These are phyloP conservation scores for Bipolaris oryzae DNA, from an alignment of 2,329 filamentous ascomycete species.

Conservation along the genomic window DNA sequence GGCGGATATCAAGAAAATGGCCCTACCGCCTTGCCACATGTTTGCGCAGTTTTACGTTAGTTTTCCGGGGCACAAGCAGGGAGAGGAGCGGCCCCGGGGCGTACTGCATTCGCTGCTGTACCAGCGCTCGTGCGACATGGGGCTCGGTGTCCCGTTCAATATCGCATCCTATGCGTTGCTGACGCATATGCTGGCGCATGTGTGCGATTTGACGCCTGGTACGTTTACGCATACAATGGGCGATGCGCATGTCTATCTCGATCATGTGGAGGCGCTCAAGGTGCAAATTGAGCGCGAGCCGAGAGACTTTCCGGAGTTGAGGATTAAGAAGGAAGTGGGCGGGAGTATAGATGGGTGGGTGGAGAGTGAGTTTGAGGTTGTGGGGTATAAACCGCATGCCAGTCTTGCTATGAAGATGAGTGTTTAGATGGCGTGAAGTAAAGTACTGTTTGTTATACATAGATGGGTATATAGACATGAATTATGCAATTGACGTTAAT, in stretches of 20 bases:
- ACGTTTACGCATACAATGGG: conserved; percentile 95
- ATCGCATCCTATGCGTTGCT: conserved; percentile 93
- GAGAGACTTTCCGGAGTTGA: conserved; percentile 76
- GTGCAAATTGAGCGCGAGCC: conserved; percentile 82
- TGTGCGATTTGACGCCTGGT: conserved; percentile 81
- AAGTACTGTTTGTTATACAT: too few species aligned
- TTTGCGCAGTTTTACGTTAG: conserved; percentile 96
- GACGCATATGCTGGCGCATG: conserved; percentile 93
- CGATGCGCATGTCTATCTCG: conserved; percentile 94
- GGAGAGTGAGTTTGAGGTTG: conserved; percentile 82
- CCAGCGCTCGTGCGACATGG: conserved; percentile 95
- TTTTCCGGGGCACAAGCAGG: conserved; percentile 59
- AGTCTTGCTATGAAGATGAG: conserved; percentile 99
- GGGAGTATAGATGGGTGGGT: conserved; percentile 90
- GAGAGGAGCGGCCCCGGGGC: conserved; percentile 59
- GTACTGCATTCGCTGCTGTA: conserved; percentile 88
- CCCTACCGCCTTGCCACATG: conserved; percentile 93
- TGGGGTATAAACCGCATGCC: conserved; percentile 90
- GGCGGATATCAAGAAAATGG: conserved; percentile 83
- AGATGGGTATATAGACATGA: not conserved
- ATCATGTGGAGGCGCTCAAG: conserved; percentile 87
- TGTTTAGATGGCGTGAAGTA: conserved; percentile 63
- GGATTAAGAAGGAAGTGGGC: conserved; percentile 70
- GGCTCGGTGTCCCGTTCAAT: conserved; percentile 95
- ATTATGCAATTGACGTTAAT: not conserved